Base-by-base conservation (phyloP, 495 filamentous ascomycete genomes). In the Podospora comata region DNA sequence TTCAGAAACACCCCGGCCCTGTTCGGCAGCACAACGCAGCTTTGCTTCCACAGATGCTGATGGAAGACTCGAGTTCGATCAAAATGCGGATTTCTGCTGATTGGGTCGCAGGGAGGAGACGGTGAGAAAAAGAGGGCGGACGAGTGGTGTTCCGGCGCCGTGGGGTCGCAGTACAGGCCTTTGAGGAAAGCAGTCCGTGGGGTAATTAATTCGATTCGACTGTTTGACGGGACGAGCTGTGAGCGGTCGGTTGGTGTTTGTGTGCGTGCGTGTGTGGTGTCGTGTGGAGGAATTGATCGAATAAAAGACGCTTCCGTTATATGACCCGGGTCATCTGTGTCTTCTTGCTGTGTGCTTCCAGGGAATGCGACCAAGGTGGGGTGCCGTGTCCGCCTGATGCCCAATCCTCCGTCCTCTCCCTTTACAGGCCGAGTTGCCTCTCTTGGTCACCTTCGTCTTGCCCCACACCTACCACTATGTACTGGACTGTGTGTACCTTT, bases 341-440 rank as follows among this genome's bases (percentile, higher is more conserved):
- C 39, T 11, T 48, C 39, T 48, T 48, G 39, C 39, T 48, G 39
- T 48, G 39, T 48, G 39, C 39, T 48, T 48, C 39, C 39, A 48
- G 39, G 39, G 15, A 48, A 48, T 48, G 39, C 39, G 5, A 48
- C 39, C 39, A 48, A 48, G 39, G 62, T 23, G 54, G 16, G 15
- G 67, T 65, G 70, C 68, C 65, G 68, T 72, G 68, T 67, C 70
- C 65, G 70, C 65, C 68, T 72, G 70, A 70, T 72, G 54, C 66
- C 65, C 59, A 62, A 62, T 23, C 66, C 66, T 39, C 32, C 53
- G 55, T 63, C 55, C 58, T 54, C 26, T 62, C 26, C 55, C 55
- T 58, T 58, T 0, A 6, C 39, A 54, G 62, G 44, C 62, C 62
- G 62, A 65, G 48, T 65, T 65, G 62, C 62, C 62, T 54, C 23